phyloP scores from a whole-genome alignment of 2,329 filamentous ascomycete genomes.

The Curvularia sp. region DNA sequence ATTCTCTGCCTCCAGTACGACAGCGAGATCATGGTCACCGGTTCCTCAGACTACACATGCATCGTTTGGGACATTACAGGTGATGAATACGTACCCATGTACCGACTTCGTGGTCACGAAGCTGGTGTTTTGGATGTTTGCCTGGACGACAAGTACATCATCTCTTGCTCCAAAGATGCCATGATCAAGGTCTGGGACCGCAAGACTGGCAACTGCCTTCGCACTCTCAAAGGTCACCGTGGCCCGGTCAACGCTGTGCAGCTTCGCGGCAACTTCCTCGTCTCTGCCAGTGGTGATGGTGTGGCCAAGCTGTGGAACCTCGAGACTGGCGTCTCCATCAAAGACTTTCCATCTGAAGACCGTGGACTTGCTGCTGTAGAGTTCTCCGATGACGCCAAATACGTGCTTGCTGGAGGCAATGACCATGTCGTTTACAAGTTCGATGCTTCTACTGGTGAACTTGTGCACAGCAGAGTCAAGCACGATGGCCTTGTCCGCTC shows the following conservation, averaged over 20 bases:
- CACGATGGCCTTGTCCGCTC: constrained; percentile 88
- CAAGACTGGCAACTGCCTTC: constrained; percentile 74
- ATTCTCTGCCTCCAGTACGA: constrained; percentile 97
- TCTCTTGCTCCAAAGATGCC: constrained; percentile 96
- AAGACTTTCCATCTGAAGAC: constrained; percentile 88
- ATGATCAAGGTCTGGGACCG: constrained; percentile 96
- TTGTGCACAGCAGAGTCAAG: constrained; percentile 79
- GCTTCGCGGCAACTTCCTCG: constrained; percentile 88
- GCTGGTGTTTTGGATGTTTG: constrained; percentile 93
- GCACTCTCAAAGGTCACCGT: constrained; percentile 81
- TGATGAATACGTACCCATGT: constrained; percentile 67
- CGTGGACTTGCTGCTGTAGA: constrained; percentile 95
- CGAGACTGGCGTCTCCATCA: constrained; percentile 83
- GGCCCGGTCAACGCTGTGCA: constrained; percentile 97
- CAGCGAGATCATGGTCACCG: constrained; percentile 88
- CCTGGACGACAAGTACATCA: constrained; percentile 89
- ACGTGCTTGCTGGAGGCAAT: constrained; percentile 92
- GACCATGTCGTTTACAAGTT: constrained; percentile 96
- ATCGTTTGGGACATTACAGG: constrained; percentile 92
- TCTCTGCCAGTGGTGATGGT: constrained; percentile 93
- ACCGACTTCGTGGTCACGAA: constrained; percentile 77
- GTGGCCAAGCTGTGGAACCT: constrained; percentile 96
- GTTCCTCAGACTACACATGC: constrained; percentile 89
- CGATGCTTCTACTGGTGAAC: constrained; percentile 88
- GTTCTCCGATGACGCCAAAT: constrained; percentile 93